Base-by-base conservation (phyloP, 208 protist species). In the Wallacemonas rigidus region DNA sequence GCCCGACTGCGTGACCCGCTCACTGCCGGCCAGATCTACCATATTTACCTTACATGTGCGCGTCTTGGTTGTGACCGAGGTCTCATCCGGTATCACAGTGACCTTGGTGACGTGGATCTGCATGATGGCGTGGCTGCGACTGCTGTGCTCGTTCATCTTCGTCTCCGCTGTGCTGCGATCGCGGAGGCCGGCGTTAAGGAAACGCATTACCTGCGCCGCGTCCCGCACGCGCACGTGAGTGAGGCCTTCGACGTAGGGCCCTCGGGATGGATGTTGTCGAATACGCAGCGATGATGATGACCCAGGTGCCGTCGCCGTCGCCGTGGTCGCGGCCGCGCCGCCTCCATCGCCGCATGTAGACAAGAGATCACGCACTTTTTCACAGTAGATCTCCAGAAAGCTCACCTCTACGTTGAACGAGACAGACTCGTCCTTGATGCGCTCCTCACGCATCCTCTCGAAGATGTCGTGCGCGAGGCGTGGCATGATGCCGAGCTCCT, bases 21-120 rank as follows among this genome's bases (percentile, higher is more conserved):
- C 98, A 56, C 90, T 98, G 38, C 98, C 98, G 6, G 98, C 98
- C 3, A 99, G 87, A 85, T 99, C 98, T 11, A 99, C 98, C 64
- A 99, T 80, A 69, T 96, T 99, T 36, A 97, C 80, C 40, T 90
- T 93, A 55, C 77, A 84, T n/a, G 57, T 65, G 14, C 90, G 79
- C 39, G 87, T 89, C 35, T 83, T 80, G 9, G 92, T 94, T 17
- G 86, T 70, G 1, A 94, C 87, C 2, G 70, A 79, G n/a, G 71
- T 68, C n/a, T 82, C 89, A 26, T 71, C 67, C n/a, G 68, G 14
- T 6, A 85, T 76, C 12, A 71, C 73, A 11, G 80, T 64, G 5
- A 93, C 76, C 54, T 87, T 81, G 26, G 87, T 93, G 56, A 99
- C 83, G 40, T 95, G 85, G 53, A 99, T 80, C 64, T 95, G 77